Conservation (phyloP, 1,284 basidiomycete genomes). For the Cutaneotrichosporon sp. region DNA sequence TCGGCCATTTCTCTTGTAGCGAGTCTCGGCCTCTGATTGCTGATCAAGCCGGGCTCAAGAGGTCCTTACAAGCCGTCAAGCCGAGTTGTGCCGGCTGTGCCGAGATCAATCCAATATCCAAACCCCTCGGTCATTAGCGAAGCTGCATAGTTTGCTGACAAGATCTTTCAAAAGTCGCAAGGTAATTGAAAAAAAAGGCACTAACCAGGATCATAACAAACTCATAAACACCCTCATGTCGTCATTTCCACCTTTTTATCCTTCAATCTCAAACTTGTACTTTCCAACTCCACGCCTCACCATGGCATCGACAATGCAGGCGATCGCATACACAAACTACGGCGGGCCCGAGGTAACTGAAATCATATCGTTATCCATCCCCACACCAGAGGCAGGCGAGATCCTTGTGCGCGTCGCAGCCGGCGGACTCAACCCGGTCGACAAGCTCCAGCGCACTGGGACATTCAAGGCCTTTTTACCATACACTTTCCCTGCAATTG, state of each 20-base stretch:
- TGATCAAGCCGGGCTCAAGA: neutral
- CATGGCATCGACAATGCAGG: constrained; percentile 22
- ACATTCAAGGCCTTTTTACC: constrained; percentile 29
- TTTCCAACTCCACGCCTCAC: neutral
- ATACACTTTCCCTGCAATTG: constrained; percentile 13
- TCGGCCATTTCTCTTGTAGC: no score
- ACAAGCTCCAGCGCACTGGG: constrained; percentile 31
- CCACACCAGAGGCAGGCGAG: constrained; percentile 14
- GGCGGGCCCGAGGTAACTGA: constrained; percentile 26
- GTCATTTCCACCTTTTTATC: neutral
- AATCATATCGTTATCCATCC: constrained; percentile 17
- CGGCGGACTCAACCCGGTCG: constrained; percentile 41
- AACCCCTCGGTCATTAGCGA: no score
- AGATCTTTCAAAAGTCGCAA: no score
- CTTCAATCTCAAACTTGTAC: neutral
- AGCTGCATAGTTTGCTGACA: no score
- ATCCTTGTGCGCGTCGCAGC: constrained; percentile 20
- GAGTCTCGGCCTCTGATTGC: neutral
- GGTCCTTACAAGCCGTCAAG: no score
- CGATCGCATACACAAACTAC: constrained; percentile 25
- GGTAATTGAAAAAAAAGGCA: no score
- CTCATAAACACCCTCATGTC: neutral
- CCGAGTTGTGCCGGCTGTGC: no score
- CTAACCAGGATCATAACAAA: no score
- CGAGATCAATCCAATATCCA: no score